Conservation (phyloP, 2,329 filamentous ascomycete species). For the Chaetomium globosum region DNA sequence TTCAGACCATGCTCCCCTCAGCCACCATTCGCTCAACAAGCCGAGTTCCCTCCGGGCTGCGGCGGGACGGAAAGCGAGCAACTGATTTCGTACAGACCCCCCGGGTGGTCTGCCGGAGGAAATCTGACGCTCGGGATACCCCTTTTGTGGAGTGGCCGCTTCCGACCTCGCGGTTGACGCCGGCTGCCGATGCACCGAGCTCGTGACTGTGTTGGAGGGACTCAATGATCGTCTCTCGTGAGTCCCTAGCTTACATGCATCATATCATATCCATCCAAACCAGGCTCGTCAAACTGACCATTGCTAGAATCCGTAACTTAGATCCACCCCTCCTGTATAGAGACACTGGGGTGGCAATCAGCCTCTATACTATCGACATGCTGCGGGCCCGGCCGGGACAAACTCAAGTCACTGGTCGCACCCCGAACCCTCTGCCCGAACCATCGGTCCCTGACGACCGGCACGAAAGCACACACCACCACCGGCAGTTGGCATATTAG, state of each 20-base stretch:
- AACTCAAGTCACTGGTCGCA: neutral
- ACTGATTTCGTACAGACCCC: constrained; percentile 28
- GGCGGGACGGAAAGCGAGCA: constrained; percentile 34
- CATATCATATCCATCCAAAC: neutral
- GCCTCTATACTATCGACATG: neutral
- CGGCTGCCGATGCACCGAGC: constrained; percentile 25
- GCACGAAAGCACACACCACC: neutral
- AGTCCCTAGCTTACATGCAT: neutral
- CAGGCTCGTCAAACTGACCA: neutral
- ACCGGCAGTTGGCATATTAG: neutral
- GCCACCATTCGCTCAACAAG: constrained; percentile 33
- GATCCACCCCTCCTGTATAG: neutral
- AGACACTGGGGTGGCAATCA: neutral
- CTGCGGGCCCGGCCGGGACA: too few species aligned
- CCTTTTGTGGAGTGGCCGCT: constrained; percentile 24
- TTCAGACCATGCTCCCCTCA: constrained; percentile 22
- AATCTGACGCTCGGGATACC: constrained; percentile 16
- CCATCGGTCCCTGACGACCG: neutral
- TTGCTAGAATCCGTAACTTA: neutral
- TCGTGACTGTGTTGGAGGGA: constrained; percentile 16
- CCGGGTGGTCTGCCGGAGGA: constrained; percentile 28
- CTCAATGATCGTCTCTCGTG: neutral
- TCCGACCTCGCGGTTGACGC: constrained; percentile 22
- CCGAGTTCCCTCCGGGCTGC: constrained; percentile 26
- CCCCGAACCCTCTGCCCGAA: neutral